phyloP scores from a whole-genome alignment of 139 green algal genomes.

The Auxenochlorella protothecoides region DNA sequence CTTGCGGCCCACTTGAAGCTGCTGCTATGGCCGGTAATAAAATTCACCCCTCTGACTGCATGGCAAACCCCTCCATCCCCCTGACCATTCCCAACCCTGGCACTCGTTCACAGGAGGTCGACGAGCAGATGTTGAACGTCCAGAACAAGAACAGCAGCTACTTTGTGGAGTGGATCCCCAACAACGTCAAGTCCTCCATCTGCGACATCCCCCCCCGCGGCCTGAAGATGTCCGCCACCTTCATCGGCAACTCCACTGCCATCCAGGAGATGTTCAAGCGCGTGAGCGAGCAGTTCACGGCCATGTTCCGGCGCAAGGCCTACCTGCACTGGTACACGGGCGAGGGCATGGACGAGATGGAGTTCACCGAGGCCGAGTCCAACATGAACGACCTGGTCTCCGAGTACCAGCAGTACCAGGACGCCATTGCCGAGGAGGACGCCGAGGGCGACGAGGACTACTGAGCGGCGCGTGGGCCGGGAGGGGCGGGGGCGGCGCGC shows the following conservation, averaged over 20 bases:
- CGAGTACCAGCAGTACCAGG: conserved; percentile 86
- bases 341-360: conserved; percentile 98
- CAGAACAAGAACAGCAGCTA: conserved; percentile 53
- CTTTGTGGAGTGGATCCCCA: conserved; percentile 99
- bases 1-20: too few relatives aligned
- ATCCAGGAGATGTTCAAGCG: conserved; percentile 87
- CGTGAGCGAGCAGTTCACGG: conserved; percentile 91
- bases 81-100: too few relatives aligned
- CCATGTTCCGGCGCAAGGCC: conserved; percentile 95
- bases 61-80: too few relatives aligned
- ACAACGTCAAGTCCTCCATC: conserved; percentile 95
- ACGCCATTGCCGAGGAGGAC: conserved; percentile 10
- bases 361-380: conserved; percentile 92
- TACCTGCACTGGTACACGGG: conserved; percentile 97
- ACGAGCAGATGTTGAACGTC: conserved; percentile 93
- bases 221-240: conserved; percentile 92
- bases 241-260: conserved; percentile 92
- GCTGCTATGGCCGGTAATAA: too few relatives aligned
- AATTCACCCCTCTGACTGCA: too few relatives aligned
- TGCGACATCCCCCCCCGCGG: conserved; percentile 94
- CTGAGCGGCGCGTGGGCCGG: background rate
- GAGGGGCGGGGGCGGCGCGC: too few relatives aligned
- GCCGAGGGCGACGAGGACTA: conserved; percentile 12
- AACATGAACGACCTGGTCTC: conserved; percentile 87
- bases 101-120: conserved; percentile 39